Percentiles rank a stretch among this genome's conserved stretches.
Evolutionary conservation across 1,284 basidiomycete genomes (phyloP).

Genomic region (Pholiota adiposa): DNA sequence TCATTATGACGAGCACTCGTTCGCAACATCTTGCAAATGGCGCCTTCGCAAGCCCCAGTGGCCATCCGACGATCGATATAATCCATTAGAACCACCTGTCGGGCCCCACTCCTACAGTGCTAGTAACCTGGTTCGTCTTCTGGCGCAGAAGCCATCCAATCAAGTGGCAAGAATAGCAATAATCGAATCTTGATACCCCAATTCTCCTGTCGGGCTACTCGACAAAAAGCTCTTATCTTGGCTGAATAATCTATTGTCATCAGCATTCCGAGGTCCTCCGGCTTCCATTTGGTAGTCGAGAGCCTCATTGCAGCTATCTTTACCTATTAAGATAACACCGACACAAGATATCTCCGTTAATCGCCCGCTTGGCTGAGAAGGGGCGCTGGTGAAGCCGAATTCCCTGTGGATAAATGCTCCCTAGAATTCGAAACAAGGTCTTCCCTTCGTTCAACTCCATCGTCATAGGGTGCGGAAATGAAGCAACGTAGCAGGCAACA

Average conservation of each 20-base stretch:
- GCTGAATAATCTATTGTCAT: conserved; percentile 2
- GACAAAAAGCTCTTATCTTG: conserved; percentile 3
- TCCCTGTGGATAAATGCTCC: not conserved
- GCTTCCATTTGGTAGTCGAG: not conserved
- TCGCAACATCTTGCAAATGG: not conserved
- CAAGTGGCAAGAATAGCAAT: not conserved
- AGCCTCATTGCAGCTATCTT: conserved; percentile 13
- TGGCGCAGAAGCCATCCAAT: not conserved
- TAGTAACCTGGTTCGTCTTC: not conserved
- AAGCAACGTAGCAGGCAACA: not conserved
- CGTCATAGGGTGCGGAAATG: not conserved
- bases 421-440: conserved; percentile 5
- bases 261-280: not conserved
- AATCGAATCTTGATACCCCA: not conserved
- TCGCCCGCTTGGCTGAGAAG: not conserved
- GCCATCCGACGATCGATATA: not conserved
- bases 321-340: conserved; percentile 10
- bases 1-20: not conserved
- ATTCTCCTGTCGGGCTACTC: not conserved
- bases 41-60: too few species aligned
- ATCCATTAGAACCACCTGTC: not conserved
- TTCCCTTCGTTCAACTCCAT: not conserved
- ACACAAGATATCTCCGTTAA: conserved; percentile 6
- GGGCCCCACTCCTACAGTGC: not conserved
- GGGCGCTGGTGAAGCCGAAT: not conserved